Percentiles rank a stretch among this genome's conserved stretches.
Evolutionary conservation across 1,284 basidiomycete genomes (phyloP).

Genomic region (Ceratobasidium theobromae): DNA sequence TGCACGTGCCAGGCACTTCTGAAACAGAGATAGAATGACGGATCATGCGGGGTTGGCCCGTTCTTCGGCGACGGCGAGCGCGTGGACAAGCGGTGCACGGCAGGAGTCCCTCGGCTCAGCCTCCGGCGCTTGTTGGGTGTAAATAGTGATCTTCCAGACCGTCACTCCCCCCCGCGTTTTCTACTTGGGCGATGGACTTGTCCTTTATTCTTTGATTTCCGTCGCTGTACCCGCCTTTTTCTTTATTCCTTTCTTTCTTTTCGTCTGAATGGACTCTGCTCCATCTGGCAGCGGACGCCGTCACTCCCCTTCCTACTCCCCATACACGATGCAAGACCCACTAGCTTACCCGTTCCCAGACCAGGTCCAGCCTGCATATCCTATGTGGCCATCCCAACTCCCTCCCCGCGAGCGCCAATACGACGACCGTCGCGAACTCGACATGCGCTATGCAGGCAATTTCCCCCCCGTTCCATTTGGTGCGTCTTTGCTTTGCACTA

Average conservation of each 20-base stretch:
- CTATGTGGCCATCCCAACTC: too few relatives aligned
- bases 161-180: not conserved
- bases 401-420: conserved; percentile 18
- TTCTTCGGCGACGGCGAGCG: conserved; percentile 8
- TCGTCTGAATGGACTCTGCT: conserved; percentile 22
- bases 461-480: conserved; percentile 6
- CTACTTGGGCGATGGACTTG: conserved; percentile 25
- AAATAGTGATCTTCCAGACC: conserved; percentile 14
- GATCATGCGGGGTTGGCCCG: not conserved
- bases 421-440: conserved; percentile 20
- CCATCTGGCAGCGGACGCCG: conserved; percentile 26
- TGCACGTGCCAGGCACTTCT: conserved; percentile 16
- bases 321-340: conserved; percentile 22
- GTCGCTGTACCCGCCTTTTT: conserved; percentile 3
- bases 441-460: conserved; percentile 7
- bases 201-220: not conserved
- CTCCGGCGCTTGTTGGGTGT: not conserved
- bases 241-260: not conserved
- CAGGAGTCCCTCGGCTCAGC: too few relatives aligned
- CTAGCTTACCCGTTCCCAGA: not conserved
- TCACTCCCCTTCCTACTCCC: not conserved
- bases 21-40: too few relatives aligned
- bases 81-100: conserved; percentile 22
- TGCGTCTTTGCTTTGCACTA: not conserved
- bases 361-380: too few relatives aligned